phyloP scores from a whole-genome alignment of 768 basidiomycete genomes.

The Strobilomyces confusus region DNA sequence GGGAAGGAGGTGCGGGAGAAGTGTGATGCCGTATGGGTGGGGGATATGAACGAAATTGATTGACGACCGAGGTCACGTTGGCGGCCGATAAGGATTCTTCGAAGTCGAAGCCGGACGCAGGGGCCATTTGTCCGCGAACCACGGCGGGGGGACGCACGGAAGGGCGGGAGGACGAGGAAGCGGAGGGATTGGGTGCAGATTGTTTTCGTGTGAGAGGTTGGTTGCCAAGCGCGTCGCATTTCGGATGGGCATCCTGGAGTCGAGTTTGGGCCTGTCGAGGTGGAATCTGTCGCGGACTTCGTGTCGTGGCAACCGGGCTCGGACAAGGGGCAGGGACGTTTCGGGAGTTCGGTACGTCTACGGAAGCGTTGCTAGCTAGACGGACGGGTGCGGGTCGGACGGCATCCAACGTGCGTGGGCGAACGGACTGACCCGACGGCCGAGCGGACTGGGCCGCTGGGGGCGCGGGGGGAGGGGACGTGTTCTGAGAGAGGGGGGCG shows the following conservation, averaged over 20 bases:
- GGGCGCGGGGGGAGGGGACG: background rate
- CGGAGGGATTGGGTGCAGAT: background rate
- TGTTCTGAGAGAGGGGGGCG: background rate
- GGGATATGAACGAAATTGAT: slow-evolving; percentile 31
- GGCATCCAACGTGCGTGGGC: background rate
- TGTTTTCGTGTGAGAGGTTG: slow-evolving; percentile 1
- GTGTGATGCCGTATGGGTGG: slow-evolving; percentile 20
- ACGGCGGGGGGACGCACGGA: slow-evolving; percentile 14
- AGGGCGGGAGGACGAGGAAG: background rate
- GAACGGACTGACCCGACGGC: slow-evolving; percentile 16
- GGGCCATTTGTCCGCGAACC: slow-evolving; percentile 21
- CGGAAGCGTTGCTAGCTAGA: slow-evolving; percentile 6
- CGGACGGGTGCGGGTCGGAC: slow-evolving; percentile 1
- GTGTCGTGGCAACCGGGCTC: slow-evolving; percentile 20
- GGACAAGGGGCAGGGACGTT: background rate
- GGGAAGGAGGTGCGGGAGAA: slow-evolving; percentile 21
- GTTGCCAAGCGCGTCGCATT: slow-evolving; percentile 17
- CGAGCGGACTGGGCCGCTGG: background rate
- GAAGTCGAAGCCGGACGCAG: slow-evolving; percentile 23
- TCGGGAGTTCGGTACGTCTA: slow-evolving; percentile 1
- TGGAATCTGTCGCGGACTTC: slow-evolving; percentile 4
- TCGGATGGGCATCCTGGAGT: slow-evolving; percentile 7
- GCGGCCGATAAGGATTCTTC: slow-evolving; percentile 28
- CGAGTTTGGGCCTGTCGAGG: slow-evolving; percentile 3
- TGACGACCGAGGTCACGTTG: slow-evolving; percentile 29